Base-by-base conservation (phyloP, 768 basidiomycete genomes). In the Mrakia blollopis region DNA sequence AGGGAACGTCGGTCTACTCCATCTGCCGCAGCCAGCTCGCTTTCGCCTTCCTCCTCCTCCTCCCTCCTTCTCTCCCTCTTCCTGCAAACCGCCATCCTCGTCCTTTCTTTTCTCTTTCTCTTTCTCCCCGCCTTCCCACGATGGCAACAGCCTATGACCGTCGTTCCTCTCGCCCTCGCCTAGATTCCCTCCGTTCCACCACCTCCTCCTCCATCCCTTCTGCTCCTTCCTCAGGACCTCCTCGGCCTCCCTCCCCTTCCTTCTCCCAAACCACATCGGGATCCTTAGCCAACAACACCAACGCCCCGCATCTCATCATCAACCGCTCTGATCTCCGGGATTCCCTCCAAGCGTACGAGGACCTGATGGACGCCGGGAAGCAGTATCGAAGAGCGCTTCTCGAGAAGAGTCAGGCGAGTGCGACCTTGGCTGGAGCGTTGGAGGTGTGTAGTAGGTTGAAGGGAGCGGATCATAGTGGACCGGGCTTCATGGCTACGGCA, bases 351-450 rank as follows among this genome's bases (percentile, higher is more conserved):
- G 77, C 74, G 14, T 70, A 61, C 30, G 60, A 44, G 63, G 44
- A 95, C 92, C 86, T 97, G 73, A 87, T 94, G 86, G 87, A 84
- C 79, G 87, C 89, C 76, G 91, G 91, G 75, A 89, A 92, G 52
- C 87, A 86, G 65, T 98, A 96, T 86, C 91, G 93, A 74, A 85
- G 88, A 28, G 92, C 92, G 28, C 86, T 98, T 74, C 84, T 93
- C 77, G 87, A 88, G 39, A 89, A 96, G 88, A 91, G 92, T 52
- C 89, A 89, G 74, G 92, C 89, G 28, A 92, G 92, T 11, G 91
- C 93, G 61, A 87, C 87, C 3, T 93, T 97, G 80, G 94, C 94
- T 50, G 89, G 91, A 82, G 90, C 94, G 35, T 88, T 96, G 87
- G 90, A 92, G 83, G 86, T 87, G 74, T 94, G 93, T 44, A 61